Conservation (phyloP, 2,329 filamentous ascomycete genomes). For the Microdochium trichocladiopsis region DNA sequence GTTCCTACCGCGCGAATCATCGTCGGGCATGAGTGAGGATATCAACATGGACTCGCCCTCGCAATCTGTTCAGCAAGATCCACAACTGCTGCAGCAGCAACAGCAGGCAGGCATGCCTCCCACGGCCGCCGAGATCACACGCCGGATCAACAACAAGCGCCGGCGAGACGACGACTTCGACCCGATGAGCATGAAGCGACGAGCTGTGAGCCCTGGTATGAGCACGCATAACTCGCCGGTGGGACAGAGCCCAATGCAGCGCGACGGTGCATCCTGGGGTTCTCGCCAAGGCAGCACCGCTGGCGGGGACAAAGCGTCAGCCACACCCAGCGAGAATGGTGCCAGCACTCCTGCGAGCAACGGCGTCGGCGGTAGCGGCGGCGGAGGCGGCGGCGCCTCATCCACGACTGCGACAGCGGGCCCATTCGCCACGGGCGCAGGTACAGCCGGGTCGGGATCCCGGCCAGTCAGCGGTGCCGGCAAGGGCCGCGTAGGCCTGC, state of each 20-base stretch:
- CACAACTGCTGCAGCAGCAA: constrained; percentile 16
- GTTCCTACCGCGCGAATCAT: constrained; percentile 50
- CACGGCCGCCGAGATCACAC: constrained; percentile 66
- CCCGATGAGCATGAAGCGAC: constrained; percentile 77
- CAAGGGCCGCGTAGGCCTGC: constrained; percentile 66
- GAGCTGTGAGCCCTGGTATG: constrained; percentile 86
- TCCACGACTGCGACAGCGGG: constrained; percentile 23
- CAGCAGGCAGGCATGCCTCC: constrained; percentile 37
- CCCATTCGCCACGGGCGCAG: constrained; percentile 9
- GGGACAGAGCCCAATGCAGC: constrained; percentile 74
- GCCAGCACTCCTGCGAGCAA: constrained; percentile 23
- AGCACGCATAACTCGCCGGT: constrained; percentile 87
- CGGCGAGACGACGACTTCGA: constrained; percentile 88
- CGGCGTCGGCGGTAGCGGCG: constrained; percentile 5
- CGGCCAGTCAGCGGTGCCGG: constrained; percentile 40
- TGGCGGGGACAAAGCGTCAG: constrained; percentile 40
- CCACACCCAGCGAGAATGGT: constrained; percentile 43
- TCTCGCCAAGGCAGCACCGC: constrained; percentile 56
- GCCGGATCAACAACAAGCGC: constrained; percentile 76
- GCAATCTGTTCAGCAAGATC: neutral
- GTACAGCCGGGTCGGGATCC: constrained; percentile 17
- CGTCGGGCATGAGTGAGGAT: constrained; percentile 60
- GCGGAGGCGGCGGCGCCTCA: neutral
- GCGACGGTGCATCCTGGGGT: constrained; percentile 66
- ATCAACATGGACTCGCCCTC: constrained; percentile 66